phyloP scores from a whole-genome alignment of 2,329 filamentous ascomycete genomes.

The Aspergillus felis region DNA sequence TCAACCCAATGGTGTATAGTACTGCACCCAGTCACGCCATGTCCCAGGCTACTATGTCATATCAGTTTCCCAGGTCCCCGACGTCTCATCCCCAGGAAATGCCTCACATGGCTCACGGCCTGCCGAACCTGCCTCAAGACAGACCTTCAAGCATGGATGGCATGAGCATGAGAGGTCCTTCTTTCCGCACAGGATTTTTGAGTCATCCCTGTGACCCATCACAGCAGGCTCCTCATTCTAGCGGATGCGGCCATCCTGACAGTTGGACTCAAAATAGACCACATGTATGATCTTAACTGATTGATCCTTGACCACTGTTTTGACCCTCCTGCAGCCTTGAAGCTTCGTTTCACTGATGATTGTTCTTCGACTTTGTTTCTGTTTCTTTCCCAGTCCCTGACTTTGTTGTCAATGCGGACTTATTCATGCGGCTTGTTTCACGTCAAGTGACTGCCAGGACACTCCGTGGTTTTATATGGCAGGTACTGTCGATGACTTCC shows the following conservation, averaged over 20 bases:
- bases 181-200: conserved; percentile 19
- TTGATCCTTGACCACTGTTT: too few relatives aligned
- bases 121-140: conserved; percentile 12
- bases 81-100: conserved; percentile 23
- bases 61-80: conserved; percentile 24
- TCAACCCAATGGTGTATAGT: conserved; percentile 12
- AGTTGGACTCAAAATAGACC: neutral
- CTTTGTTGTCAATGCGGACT: too few relatives aligned
- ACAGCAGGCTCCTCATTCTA: conserved; percentile 13
- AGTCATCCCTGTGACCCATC: conserved; percentile 23
- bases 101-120: conserved; percentile 9
- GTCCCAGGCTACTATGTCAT: conserved; percentile 18
- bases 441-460: neutral
- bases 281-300: too few relatives aligned
- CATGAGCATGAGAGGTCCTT: conserved; percentile 3
- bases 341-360: too few relatives aligned
- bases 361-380: too few relatives aligned
- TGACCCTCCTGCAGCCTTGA: too few relatives aligned
- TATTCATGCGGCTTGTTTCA: neutral
- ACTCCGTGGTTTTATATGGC: too few relatives aligned
- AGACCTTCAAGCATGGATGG: conserved; percentile 17
- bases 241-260: neutral
- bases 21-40: too few relatives aligned
- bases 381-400: too few relatives aligned
- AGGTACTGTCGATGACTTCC: too few relatives aligned